Evolutionary conservation across 2,329 filamentous ascomycete species (phyloP).

Genomic region (Pseudophaeomoniella oleicola): DNA sequence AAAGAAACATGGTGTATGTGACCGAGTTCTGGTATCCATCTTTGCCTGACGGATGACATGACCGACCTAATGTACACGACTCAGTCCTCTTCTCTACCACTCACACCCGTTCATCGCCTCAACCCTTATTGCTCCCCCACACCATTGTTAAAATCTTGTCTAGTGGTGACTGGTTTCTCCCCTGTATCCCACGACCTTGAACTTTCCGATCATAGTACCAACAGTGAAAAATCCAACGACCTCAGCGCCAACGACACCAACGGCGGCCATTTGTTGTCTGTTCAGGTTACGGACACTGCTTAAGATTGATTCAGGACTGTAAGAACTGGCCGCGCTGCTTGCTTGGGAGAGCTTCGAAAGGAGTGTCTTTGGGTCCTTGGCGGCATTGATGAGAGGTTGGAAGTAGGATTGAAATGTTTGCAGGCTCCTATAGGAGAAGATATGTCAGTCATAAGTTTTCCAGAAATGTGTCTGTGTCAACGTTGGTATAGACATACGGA

Average conservation of each 20-base stretch:
- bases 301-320: constrained; percentile 41
- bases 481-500: constrained; percentile 64
- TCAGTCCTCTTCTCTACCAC: background rate
- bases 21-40: background rate
- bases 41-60: background rate
- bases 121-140: too few relatives aligned
- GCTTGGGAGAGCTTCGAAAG: constrained; percentile 25
- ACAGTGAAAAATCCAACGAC: constrained; percentile 93
- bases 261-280: constrained; percentile 53
- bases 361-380: constrained; percentile 56
- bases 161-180: constrained; percentile 41
- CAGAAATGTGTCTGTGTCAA: constrained; percentile 1
- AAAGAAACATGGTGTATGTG: background rate
- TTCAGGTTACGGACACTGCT: constrained; percentile 54
- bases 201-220: constrained; percentile 88
- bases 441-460: constrained; percentile 2
- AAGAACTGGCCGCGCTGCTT: constrained; percentile 35
- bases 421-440: background rate
- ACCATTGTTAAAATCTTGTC: background rate
- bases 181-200: constrained; percentile 90
- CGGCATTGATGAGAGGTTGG: constrained; percentile 55
- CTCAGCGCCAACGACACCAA: constrained; percentile 70
- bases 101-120: too few relatives aligned
- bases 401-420: constrained; percentile 64
- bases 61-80: background rate